Conservation (phyloP, 371 early-diverging fungal genomes). For the Apophysomyces sp. region DNA sequence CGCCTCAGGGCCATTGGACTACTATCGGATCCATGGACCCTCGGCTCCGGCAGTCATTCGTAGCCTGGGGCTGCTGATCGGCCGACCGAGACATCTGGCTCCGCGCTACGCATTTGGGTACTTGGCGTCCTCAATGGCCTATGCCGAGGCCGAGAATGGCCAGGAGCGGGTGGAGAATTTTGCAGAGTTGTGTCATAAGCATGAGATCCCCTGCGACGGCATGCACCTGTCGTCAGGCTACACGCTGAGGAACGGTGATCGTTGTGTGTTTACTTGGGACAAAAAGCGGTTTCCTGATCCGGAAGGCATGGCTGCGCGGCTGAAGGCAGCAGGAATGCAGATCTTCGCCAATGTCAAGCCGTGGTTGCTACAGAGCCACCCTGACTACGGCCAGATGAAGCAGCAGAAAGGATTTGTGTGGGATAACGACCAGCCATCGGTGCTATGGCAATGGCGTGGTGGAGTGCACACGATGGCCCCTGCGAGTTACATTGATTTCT, state of each 20-base stretch:
- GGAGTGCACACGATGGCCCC: constrained; percentile 46
- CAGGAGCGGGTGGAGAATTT: constrained; percentile 49
- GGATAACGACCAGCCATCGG: constrained; percentile 27
- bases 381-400: constrained; percentile 37
- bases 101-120: constrained; percentile 62
- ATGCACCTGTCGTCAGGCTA: constrained; percentile 65
- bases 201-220: constrained; percentile 62
- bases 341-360: constrained; percentile 66
- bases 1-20: constrained; percentile 41
- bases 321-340: constrained; percentile 42
- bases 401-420: constrained; percentile 44
- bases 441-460: constrained; percentile 53
- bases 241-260: constrained; percentile 42
- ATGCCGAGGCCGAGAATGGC: constrained; percentile 59
- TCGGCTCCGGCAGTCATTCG: constrained; percentile 40
- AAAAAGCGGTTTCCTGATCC: constrained; percentile 50
- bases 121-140: constrained; percentile 63
- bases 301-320: constrained; percentile 27
- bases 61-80: constrained; percentile 37
- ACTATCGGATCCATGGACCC: constrained; percentile 58
- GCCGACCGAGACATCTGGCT: constrained; percentile 43
- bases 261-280: constrained; percentile 71
- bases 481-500: constrained; percentile 60
- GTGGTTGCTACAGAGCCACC: constrained; percentile 59
- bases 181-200: constrained; percentile 30